Conservation (phyloP, 2,329 filamentous ascomycete genomes). For the Daldinia sp. region DNA sequence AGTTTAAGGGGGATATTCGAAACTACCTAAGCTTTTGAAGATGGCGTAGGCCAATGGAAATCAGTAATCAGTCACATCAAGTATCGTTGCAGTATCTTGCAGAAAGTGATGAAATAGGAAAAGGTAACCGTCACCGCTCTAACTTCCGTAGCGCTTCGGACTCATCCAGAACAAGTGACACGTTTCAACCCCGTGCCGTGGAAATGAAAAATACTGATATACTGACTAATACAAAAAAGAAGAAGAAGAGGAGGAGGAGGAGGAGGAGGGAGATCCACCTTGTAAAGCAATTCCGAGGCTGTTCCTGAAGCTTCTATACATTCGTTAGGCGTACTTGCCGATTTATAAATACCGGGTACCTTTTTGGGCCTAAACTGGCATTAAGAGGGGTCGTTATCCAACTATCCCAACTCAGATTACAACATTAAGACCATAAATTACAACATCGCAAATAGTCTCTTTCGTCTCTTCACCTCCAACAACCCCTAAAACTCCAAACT, state of each 20-base stretch:
- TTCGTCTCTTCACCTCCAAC: not conserved
- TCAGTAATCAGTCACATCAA: not conserved
- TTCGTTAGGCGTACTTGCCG: not conserved
- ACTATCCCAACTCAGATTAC: conserved; percentile 10
- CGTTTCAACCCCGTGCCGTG: conserved; percentile 14
- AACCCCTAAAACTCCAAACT: not conserved
- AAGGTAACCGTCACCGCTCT: conserved; percentile 3
- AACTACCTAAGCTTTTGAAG: too few species aligned
- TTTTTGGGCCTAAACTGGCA: not conserved
- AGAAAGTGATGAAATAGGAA: not conserved
- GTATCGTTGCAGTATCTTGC: not conserved
- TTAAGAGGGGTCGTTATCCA: conserved; percentile 7
- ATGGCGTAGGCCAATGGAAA: too few species aligned
- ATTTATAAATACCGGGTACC: conserved; percentile 14
- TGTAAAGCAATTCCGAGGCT: not conserved
- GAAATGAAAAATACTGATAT: conserved; percentile 13
- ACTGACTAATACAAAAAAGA: not conserved
- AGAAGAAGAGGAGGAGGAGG: too few species aligned
- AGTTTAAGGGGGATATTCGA: too few species aligned
- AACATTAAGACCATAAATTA: conserved; percentile 26
- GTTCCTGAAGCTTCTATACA: not conserved
- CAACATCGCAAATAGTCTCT: conserved; percentile 18
- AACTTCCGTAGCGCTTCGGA: conserved; percentile 1
- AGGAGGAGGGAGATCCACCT: too few species aligned
- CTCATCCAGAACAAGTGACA: conserved; percentile 6